Evolutionary conservation across 306 rosid species (phyloP), one percentile per base, ranked within the genome.

Genomic region (Lathyrus aphaca): DNA sequence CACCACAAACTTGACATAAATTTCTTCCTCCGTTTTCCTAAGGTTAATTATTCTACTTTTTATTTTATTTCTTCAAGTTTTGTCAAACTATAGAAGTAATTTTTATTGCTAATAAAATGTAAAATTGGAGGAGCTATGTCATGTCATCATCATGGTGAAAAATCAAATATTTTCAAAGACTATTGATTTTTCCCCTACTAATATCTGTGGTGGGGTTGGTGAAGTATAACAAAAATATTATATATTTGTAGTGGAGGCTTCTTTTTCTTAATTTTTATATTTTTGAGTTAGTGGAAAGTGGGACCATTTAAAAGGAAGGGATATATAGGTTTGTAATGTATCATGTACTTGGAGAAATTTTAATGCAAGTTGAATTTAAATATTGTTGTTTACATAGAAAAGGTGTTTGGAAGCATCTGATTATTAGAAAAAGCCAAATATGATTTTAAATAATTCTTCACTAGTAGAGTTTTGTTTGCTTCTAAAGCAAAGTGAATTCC

Each of bases 131-230:
- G 74, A 32, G 69, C 82, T 70, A 73, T 78, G 76, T 71, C 50
- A 55, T 54, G 76, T 71, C 55, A 55, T 54, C 69, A 55, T 82
- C 77, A 68, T 74, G 76, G 77, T 78, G 80, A 80, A 74, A 84
- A 73, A 64, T 72, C 65, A 53, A 66, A 65, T 32, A 75, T 69
- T 64, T 87, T 85, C 79, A 74, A 81, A 67, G 80, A 71, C 71
- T 27, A 70, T 86, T 77, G 82, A 72, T 80, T 75, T 69, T 76
- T 75, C 73, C 73, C 50, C 81, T 61, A 79, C 79, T 48, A 55
- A 69, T 79, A 65, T 76, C 76, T 29, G 21, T 74, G 86, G 91
- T 88, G 87, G 91, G 87, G 84, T 81, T 80, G 80, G 86, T 81
- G 81, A 87, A 46, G 48, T 19, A 38, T 61, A 15, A 18, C 83